Conservation (phyloP, 129 eudicot genomes). For the Tanacetum coccineum region DNA sequence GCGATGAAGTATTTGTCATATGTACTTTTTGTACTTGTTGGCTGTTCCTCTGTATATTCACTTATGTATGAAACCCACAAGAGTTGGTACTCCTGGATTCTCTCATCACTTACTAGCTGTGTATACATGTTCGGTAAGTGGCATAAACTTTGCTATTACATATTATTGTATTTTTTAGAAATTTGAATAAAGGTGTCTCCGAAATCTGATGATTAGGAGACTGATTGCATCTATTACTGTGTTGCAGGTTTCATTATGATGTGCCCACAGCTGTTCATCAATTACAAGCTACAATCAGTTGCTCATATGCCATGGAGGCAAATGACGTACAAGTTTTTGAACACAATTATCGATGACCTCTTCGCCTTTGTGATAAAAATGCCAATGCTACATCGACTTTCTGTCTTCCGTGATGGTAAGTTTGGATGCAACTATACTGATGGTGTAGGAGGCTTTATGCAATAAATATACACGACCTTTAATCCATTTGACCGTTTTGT, state of each 20-base stretch:
- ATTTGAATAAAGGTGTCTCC: background rate
- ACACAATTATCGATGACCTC: slow-evolving; percentile 93
- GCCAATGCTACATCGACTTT: slow-evolving; percentile 90
- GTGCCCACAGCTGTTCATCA: slow-evolving; percentile 98
- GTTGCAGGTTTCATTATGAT: slow-evolving; percentile 91
- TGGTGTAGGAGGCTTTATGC: background rate
- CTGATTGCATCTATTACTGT: background rate
- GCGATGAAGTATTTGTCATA: slow-evolving; percentile 96
- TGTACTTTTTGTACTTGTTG: slow-evolving; percentile 79
- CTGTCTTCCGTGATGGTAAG: slow-evolving; percentile 99
- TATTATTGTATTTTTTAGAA: background rate
- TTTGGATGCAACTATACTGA: slow-evolving; percentile 12
- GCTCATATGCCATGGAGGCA: slow-evolving; percentile 99
- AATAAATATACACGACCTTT: too few species aligned
- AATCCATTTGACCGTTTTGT: background rate
- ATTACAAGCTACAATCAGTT: slow-evolving; percentile 89
- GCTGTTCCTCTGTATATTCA: slow-evolving; percentile 80
- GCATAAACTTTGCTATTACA: slow-evolving; percentile 3
- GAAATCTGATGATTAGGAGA: background rate
- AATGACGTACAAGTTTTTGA: slow-evolving; percentile 95
- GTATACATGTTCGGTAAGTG: slow-evolving; percentile 95
- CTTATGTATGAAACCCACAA: slow-evolving; percentile 94
- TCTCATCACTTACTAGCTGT: slow-evolving; percentile 91
- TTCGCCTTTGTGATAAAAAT: slow-evolving; percentile 97
- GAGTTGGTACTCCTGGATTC: slow-evolving; percentile 99